Conservation (phyloP, 768 basidiomycete species). For the Aureoboletus auriporus region DNA sequence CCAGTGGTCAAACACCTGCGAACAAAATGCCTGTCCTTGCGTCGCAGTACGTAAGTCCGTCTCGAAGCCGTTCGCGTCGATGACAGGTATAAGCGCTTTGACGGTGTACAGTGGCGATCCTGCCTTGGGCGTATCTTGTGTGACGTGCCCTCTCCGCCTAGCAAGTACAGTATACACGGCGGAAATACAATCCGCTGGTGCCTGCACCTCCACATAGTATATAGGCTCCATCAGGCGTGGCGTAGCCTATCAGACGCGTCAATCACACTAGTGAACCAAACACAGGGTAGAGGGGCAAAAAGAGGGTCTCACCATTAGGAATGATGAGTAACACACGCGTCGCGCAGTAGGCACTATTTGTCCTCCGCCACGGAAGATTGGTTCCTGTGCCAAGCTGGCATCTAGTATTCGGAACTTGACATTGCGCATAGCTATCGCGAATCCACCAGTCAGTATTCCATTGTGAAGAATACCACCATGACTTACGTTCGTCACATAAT, state of each 20-base stretch:
- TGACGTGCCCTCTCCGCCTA: slow-evolving; percentile 98
- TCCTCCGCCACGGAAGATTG: slow-evolving; percentile 96
- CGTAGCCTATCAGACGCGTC: slow-evolving; percentile 60
- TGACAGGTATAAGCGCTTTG: slow-evolving; percentile 96
- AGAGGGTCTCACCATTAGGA: slow-evolving; percentile 76
- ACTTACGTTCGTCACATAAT: slow-evolving; percentile 96
- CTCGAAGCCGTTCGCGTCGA: slow-evolving; percentile 98
- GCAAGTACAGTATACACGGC: slow-evolving; percentile 98
- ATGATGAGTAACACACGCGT: slow-evolving; percentile 97
- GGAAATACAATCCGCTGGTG: slow-evolving; percentile 97
- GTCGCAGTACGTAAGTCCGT: slow-evolving; percentile 97
- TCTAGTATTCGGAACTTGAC: slow-evolving; percentile 97
- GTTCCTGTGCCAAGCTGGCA: slow-evolving; percentile 87
- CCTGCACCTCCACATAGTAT: slow-evolving; percentile 99
- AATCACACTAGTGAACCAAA: background rate
- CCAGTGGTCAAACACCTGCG: slow-evolving; percentile 99
- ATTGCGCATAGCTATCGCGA: slow-evolving; percentile 82
- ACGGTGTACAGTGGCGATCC: slow-evolving; percentile 98
- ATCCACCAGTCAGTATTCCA: background rate
- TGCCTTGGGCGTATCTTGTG: slow-evolving; percentile 96
- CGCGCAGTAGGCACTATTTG: slow-evolving; percentile 99
- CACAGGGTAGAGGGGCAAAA: slow-evolving; percentile 7
- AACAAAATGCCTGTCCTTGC: slow-evolving; percentile 98
- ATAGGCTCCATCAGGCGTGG: slow-evolving; percentile 96
- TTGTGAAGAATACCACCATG: background rate